Evolutionary conservation across 1,139 yeast genomes (phyloP).

Genomic region (Entelexis paramagnoliae): DNA sequence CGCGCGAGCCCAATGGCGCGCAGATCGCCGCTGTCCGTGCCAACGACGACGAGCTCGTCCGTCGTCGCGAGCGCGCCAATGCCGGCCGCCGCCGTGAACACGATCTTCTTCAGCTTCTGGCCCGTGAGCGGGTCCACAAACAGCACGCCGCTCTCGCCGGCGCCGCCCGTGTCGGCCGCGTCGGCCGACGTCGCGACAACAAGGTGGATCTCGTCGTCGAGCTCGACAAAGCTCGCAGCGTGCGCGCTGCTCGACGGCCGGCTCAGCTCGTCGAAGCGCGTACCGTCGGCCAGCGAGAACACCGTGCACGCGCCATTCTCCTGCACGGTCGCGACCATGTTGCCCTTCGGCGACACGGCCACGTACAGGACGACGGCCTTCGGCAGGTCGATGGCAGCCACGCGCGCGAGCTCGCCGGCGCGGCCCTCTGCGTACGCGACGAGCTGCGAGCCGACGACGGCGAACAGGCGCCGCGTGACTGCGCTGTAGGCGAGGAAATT

Average conservation of each 20-base stretch:
- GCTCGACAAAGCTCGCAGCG: slow-evolving; percentile 21
- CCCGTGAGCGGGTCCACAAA: slow-evolving; percentile 27
- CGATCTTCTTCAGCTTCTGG: slow-evolving; percentile 21
- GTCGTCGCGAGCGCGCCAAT: slow-evolving; percentile 12
- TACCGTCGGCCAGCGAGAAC: slow-evolving; percentile 23
- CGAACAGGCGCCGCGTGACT: slow-evolving; percentile 1
- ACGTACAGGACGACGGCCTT: slow-evolving; percentile 6
- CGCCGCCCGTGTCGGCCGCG: not conserved
- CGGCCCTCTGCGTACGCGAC: slow-evolving; percentile 3
- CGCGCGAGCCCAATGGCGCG: slow-evolving; percentile 21
- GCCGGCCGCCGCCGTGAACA: slow-evolving; percentile 8
- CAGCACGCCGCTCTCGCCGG: slow-evolving; percentile 24
- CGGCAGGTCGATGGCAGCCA: not conserved
- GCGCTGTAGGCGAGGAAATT: slow-evolving; percentile 6
- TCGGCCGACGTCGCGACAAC: slow-evolving; percentile 16
- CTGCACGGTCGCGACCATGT: slow-evolving; percentile 21
- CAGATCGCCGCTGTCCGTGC: slow-evolving; percentile 23
- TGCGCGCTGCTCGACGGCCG: slow-evolving; percentile 14
- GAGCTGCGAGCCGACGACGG: slow-evolving; percentile 9
- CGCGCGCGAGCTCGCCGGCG: not conserved
- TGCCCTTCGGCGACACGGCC: slow-evolving; percentile 19
- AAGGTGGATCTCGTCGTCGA: slow-evolving; percentile 14
- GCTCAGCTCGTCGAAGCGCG: slow-evolving; percentile 9
- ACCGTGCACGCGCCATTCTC: slow-evolving; percentile 27
- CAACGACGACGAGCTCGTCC: slow-evolving; percentile 13